Evolutionary conservation across 1,284 basidiomycete genomes (phyloP).

Genomic region (Gomphus sp.): DNA sequence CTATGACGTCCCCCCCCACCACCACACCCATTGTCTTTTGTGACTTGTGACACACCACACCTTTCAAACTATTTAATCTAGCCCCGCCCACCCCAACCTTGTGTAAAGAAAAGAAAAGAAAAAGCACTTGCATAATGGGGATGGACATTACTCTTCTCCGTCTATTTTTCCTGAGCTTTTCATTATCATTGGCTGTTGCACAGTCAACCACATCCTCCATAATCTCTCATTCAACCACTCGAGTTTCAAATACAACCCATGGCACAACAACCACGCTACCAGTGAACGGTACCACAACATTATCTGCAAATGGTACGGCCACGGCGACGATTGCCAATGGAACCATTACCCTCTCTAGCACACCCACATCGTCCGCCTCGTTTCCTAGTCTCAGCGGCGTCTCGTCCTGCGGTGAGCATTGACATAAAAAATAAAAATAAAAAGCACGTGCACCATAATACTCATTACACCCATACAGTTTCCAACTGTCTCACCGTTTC

Average conservation of each 20-base stretch:
- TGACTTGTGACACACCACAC: too few species aligned
- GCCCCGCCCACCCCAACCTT: too few species aligned
- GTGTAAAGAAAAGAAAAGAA: too few species aligned
- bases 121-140: not conserved
- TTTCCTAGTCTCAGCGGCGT: not conserved
- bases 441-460: not conserved
- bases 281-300: not conserved
- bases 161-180: not conserved
- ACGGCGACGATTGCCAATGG: not conserved
- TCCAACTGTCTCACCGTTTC: constrained; percentile 1
- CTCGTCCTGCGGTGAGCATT: constrained; percentile 3
- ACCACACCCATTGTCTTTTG: too few species aligned
- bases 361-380: not conserved
- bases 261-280: not conserved
- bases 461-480: not conserved
- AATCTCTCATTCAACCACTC: not conserved
- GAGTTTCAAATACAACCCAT: not conserved
- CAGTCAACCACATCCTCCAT: not conserved
- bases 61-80: too few species aligned
- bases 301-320: constrained; percentile 4
- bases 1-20: too few species aligned
- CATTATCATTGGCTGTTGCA: not conserved
- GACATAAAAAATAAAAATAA: not conserved
- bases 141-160: not conserved
- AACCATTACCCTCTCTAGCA: not conserved